A percentile compares a stretch with the other conserved stretches of the same genome.
phyloP scores from a whole-genome alignment of 192 early-diverging fungal species.

The Gonapodya sp. region DNA sequence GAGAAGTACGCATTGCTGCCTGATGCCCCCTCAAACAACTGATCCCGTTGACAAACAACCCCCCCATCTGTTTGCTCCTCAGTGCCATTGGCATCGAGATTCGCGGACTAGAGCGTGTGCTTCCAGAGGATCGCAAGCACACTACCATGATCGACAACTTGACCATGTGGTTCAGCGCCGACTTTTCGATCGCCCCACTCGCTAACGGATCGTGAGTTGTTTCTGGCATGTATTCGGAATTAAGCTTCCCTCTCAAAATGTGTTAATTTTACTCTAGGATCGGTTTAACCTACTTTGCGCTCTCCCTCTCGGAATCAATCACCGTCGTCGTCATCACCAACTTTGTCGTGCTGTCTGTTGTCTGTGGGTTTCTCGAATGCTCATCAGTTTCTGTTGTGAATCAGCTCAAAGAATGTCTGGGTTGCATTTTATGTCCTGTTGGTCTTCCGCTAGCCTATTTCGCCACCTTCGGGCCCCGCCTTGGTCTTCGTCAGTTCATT shows the following conservation, averaged over 20 bases:
- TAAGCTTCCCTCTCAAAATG: no score
- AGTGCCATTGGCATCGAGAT: constrained; percentile 1
- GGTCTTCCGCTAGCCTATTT: constrained; percentile 10
- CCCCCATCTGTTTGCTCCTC: neutral
- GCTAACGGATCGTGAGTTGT: neutral
- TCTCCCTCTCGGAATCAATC: constrained; percentile 19
- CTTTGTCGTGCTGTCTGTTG: constrained; percentile 17
- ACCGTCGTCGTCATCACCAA: constrained; percentile 25
- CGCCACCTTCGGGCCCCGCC: constrained; percentile 24
- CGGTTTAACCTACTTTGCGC: constrained; percentile 19
- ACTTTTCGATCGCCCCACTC: neutral
- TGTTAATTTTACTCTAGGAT: no score
- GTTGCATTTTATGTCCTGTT: neutral
- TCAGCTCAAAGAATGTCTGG: neutral
- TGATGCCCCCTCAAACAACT: neutral
- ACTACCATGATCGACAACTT: neutral
- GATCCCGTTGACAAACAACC: neutral
- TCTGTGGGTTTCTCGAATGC: no score
- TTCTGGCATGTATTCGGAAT: no score
- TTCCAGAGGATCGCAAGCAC: constrained; percentile 3
- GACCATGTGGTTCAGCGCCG: neutral
- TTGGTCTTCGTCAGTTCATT: constrained; percentile 27
- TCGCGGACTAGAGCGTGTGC: constrained; percentile 1
- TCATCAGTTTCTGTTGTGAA: no score
- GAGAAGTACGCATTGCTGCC: neutral